Conservation (phyloP, 139 green algal genomes). For the Coccomyxa sp. region DNA sequence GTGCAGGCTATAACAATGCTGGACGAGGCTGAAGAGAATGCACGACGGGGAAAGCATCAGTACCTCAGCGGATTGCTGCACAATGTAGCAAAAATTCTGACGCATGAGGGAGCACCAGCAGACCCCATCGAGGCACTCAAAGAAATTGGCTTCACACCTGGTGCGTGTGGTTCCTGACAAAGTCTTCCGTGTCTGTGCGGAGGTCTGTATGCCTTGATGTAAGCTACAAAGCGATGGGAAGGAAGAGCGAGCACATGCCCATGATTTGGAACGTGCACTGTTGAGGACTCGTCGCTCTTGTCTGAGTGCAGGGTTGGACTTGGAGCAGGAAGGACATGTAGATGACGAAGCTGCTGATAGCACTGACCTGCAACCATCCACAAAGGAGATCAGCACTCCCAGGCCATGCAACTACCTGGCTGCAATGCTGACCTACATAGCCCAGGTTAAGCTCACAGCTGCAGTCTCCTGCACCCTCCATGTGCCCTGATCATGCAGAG, state of each 20-base stretch:
- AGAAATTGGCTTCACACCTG: background rate
- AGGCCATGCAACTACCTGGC: slow-evolving; percentile 4
- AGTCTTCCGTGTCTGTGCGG: background rate
- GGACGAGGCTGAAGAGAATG: background rate
- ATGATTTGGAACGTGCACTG: background rate
- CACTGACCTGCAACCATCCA: no score
- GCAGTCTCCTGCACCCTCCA: no score
- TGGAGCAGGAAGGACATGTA: background rate
- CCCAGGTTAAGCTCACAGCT: background rate
- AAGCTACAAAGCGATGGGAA: background rate
- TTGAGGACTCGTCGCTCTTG: background rate
- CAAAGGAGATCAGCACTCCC: no score
- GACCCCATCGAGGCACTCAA: background rate
- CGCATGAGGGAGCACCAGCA: background rate
- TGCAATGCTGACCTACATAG: slow-evolving; percentile 3
- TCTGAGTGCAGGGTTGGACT: background rate
- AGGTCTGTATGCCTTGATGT: background rate
- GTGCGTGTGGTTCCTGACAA: background rate
- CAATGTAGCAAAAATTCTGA: slow-evolving; percentile 4
- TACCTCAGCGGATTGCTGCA: slow-evolving; percentile 8
- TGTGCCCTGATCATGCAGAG: background rate
- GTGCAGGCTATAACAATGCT: background rate
- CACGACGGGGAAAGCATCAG: background rate
- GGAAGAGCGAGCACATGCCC: background rate
- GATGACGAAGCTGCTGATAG: background rate